A percentile compares a stretch with the other conserved stretches of the same genome.
These are phyloP conservation scores for Hemisphaericaspora xylanilytica DNA, from an alignment of 1,139 yeast species.

Conservation along the genomic window DNA sequence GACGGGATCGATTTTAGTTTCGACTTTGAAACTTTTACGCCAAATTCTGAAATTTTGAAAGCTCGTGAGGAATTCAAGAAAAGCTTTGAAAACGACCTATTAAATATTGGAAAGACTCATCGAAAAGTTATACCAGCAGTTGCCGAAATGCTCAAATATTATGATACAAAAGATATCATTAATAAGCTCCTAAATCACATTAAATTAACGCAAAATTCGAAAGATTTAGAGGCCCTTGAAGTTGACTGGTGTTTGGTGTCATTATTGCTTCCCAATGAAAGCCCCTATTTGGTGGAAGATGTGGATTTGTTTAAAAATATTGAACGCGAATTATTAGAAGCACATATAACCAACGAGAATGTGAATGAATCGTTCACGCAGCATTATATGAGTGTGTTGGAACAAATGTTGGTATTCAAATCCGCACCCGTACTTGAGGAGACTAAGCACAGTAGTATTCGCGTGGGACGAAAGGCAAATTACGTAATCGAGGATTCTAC, in stretches of 20 bases:
- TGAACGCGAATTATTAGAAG: conserved; percentile 4
- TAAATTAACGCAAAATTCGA: background rate
- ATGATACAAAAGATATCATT: conserved; percentile 4
- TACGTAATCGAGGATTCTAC: conserved; percentile 26
- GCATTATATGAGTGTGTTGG: conserved; percentile 48
- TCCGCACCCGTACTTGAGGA: conserved; percentile 35
- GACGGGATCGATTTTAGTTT: conserved; percentile 17
- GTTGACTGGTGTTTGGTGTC: conserved; percentile 13
- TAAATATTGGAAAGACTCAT: conserved; percentile 47
- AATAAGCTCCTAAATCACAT: background rate
- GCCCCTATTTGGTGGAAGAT: background rate
- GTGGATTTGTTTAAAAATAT: background rate
- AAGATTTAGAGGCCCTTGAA: conserved; percentile 1
- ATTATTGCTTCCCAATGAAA: conserved; percentile 33
- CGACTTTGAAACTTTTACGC: conserved; percentile 14
- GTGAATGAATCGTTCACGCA: conserved; percentile 51
- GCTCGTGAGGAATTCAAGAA: conserved; percentile 31
- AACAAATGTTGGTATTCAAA: conserved; percentile 46
- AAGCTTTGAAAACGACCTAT: conserved; percentile 44
- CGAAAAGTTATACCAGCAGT: conserved; percentile 51
- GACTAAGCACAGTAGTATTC: conserved; percentile 13
- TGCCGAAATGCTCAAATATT: conserved; percentile 41
- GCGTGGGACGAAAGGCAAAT: conserved; percentile 12
- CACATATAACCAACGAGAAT: conserved; percentile 10
- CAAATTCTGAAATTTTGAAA: conserved; percentile 13